These are phyloP conservation scores for Mortierella sp. DNA, from an alignment of 371 early-diverging fungal genomes.

Conservation along the genomic window DNA sequence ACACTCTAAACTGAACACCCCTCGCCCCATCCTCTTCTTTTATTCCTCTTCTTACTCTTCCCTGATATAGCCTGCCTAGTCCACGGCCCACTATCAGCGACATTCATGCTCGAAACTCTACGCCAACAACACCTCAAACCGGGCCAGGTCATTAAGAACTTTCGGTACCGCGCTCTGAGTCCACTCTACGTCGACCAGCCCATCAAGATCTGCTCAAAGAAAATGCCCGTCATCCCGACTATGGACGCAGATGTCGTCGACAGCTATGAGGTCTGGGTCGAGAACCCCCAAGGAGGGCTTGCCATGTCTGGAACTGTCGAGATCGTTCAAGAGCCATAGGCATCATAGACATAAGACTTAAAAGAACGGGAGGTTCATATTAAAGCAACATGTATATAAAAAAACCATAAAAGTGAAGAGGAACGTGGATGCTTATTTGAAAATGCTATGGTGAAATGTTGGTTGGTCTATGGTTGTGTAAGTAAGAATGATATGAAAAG, in stretches of 20 bases:
- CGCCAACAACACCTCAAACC: conserved; percentile 57
- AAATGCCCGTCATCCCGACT: conserved; percentile 32
- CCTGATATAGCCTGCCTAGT: conserved; percentile 71
- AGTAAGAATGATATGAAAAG: neutral
- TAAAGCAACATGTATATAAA: too few relatives aligned
- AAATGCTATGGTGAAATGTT: neutral
- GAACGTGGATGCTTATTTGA: neutral
- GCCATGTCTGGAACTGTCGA: conserved; percentile 80
- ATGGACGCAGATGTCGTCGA: conserved; percentile 48
- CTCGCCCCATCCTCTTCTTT: neutral
- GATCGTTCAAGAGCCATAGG: conserved; percentile 21
- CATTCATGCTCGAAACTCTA: conserved; percentile 75
- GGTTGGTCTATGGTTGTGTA: neutral
- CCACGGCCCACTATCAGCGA: conserved; percentile 87
- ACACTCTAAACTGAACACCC: conserved; percentile 26
- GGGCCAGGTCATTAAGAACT: conserved; percentile 57
- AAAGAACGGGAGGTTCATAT: too few relatives aligned
- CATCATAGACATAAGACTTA: too few relatives aligned
- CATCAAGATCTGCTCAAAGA: conserved; percentile 66
- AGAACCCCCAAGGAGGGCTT: conserved; percentile 72
- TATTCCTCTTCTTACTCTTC: neutral
- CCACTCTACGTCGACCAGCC: conserved; percentile 74
- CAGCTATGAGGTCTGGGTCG: conserved; percentile 79
- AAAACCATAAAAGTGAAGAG: neutral
- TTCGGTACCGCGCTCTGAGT: conserved; percentile 78